These are phyloP conservation scores for Agrocybe praecox DNA, from an alignment of 768 basidiomycete species.

Conservation along the genomic window DNA sequence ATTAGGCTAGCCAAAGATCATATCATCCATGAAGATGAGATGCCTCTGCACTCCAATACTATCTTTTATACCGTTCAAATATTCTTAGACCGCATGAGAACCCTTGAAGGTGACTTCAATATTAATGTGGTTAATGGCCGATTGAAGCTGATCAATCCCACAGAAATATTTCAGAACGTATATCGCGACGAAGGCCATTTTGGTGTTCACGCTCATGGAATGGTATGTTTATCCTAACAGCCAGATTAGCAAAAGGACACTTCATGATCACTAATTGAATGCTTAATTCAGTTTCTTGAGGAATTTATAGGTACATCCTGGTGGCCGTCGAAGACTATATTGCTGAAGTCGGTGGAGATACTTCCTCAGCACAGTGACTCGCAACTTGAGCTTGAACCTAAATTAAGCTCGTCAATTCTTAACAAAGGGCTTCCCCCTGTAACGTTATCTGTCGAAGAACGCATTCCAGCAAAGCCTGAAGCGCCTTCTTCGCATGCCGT, in stretches of 20 bases:
- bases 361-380: no score
- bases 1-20: conserved; percentile 2
- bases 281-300: neutral
- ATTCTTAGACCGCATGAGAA: conserved; percentile 8
- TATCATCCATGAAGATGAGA: conserved; percentile 3
- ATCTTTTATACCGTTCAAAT: conserved; percentile 7
- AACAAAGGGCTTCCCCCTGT: no score
- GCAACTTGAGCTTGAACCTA: no score
- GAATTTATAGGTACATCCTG: neutral
- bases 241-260: no score
- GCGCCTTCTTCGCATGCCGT: no score
- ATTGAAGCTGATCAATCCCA: no score
- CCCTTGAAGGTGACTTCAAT: conserved; percentile 6
- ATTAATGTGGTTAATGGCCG: neutral
- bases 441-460: no score
- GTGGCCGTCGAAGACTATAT: no score
- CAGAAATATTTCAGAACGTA: conserved; percentile 8
- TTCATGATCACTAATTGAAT: no score
- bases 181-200: conserved; percentile 11
- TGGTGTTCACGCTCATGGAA: conserved; percentile 12
- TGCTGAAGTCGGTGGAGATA: no score
- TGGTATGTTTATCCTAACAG: conserved; percentile 4
- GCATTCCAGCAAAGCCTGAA: no score
- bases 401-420: no score
- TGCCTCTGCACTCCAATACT: neutral